A percentile compares a stretch with the other conserved stretches of the same genome.
Conservation (phyloP, 768 basidiomycete genomes). For the Trametes gibbosa region DNA sequence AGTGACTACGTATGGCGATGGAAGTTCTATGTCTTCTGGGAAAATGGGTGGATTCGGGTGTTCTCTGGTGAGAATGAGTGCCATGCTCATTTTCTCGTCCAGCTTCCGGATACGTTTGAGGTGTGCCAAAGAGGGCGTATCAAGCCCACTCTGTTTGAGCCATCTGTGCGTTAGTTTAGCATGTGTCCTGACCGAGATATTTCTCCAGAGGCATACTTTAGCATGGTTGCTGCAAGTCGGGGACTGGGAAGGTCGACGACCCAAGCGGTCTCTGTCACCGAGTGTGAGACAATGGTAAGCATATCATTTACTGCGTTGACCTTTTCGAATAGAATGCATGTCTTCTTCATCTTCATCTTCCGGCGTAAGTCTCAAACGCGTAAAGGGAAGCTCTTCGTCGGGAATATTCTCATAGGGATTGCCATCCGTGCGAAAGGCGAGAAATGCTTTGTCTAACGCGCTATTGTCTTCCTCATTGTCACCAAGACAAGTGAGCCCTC, state of each 20-base stretch:
- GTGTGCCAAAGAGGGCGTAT: constrained; percentile 61
- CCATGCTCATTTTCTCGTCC: constrained; percentile 45
- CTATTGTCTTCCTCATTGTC: constrained; percentile 19
- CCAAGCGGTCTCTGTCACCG: constrained; percentile 63
- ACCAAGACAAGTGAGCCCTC: constrained; percentile 35
- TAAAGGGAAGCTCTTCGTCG: constrained; percentile 66
- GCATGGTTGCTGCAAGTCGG: constrained; percentile 53
- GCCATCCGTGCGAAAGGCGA: constrained; percentile 30
- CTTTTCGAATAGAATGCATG: constrained; percentile 51
- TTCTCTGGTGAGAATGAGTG: constrained; percentile 42
- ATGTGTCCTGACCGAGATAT: neutral
- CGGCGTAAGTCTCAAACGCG: constrained; percentile 54
- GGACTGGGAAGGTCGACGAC: constrained; percentile 70
- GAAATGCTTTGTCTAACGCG: neutral
- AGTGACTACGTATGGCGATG: constrained; percentile 49
- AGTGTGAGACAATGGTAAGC: neutral
- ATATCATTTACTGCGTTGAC: constrained; percentile 28
- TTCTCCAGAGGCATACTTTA: constrained; percentile 47
- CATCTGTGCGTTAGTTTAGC: constrained; percentile 44
- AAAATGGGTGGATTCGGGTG: constrained; percentile 41
- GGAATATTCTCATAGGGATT: constrained; percentile 47
- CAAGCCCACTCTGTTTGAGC: constrained; percentile 61
- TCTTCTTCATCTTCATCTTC: constrained; percentile 61
- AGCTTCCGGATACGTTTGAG: constrained; percentile 74
- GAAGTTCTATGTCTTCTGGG: constrained; percentile 47